Percentiles rank a stretch among this genome's conserved stretches.
Conservation (phyloP, 441 rosid species). For the Adansonia madagascariensis region DNA sequence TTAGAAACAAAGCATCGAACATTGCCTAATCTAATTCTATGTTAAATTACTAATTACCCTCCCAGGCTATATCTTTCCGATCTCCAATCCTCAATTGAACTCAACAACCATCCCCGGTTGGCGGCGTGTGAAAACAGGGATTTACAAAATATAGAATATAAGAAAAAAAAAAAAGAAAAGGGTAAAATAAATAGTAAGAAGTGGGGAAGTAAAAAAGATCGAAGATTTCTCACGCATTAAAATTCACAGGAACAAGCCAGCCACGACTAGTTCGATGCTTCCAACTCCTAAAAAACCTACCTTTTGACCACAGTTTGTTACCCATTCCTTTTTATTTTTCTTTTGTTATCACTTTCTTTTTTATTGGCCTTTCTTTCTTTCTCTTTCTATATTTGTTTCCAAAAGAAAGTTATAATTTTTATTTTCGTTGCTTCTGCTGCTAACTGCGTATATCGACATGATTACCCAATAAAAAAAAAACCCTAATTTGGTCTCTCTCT, state of each 20-base stretch:
- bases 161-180: neutral
- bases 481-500: slow-evolving; percentile 43
- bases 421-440: slow-evolving; percentile 17
- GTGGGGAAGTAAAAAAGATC: neutral
- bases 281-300: slow-evolving; percentile 58
- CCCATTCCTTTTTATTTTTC: neutral
- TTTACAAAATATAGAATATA: neutral
- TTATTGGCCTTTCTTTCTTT: neutral
- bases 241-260: neutral
- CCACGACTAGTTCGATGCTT: slow-evolving; percentile 39
- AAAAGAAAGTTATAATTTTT: neutral
- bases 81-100: too few species aligned
- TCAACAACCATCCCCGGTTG: neutral
- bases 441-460: slow-evolving; percentile 34
- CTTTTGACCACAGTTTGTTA: slow-evolving; percentile 47
- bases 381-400: slow-evolving; percentile 15
- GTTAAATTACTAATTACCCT: too few species aligned
- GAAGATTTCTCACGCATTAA: too few species aligned
- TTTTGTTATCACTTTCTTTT: neutral
- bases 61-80: too few species aligned
- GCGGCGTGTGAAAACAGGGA: neutral
- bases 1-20: neutral
- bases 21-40: neutral
- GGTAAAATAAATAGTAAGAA: neutral
- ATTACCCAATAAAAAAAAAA: slow-evolving; percentile 42